A percentile compares a stretch with the other conserved stretches of the same genome.
Conservation (phyloP, 352 stramenopile species). For the Globisporangium okanoganense region DNA sequence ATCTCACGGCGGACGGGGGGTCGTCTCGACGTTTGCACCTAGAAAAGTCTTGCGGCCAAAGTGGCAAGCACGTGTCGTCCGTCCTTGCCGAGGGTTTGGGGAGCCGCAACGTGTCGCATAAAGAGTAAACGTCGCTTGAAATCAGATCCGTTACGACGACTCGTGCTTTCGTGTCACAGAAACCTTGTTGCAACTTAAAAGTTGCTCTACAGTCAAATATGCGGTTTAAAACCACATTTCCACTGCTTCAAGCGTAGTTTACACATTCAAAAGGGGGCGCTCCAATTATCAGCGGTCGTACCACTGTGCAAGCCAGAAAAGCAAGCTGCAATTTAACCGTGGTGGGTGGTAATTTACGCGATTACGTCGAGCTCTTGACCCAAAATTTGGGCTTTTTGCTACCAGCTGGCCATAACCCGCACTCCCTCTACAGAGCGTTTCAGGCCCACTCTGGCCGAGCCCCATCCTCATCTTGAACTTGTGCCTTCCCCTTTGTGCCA, state of each 20-base stretch:
- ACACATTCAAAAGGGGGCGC: neutral
- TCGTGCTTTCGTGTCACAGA: neutral
- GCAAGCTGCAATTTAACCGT: conserved; percentile 3
- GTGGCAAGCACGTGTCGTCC: neutral
- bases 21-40: neutral
- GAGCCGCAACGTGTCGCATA: neutral
- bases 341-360: conserved; percentile 16
- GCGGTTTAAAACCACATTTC: neutral
- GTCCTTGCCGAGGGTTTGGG: neutral
- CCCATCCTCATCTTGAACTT: conserved; percentile 28
- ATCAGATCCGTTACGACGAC: neutral
- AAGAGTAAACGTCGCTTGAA: too few relatives aligned
- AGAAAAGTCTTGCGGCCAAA: neutral
- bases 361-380: neutral
- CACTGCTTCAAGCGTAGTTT: neutral
- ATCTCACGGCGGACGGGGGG: neutral
- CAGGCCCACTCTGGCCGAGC: too few relatives aligned
- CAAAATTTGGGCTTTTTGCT: conserved; percentile 12
- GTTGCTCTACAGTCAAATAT: neutral
- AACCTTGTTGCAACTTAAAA: neutral
- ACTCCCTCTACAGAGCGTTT: conserved; percentile 1
- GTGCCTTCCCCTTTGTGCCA: neutral
- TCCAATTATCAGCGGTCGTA: neutral
- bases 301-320: neutral
- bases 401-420: neutral